These are phyloP conservation scores for Boletus pseudo-olivaceus DNA, from an alignment of 768 basidiomycete species.

Conservation along the genomic window DNA sequence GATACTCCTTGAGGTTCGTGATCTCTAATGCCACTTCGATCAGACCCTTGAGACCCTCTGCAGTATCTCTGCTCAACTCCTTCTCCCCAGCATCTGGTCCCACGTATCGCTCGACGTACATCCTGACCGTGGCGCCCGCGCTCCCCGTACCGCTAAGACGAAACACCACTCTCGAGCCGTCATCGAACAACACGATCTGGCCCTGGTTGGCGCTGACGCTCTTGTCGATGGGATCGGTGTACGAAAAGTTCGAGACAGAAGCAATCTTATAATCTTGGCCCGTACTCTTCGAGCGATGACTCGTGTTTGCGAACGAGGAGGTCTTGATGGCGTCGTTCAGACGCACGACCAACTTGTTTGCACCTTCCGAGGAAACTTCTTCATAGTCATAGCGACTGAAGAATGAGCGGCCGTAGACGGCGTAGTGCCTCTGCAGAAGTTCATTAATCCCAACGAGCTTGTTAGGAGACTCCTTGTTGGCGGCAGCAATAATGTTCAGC, in stretches of 20 bases:
- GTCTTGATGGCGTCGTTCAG: slow-evolving; percentile 69
- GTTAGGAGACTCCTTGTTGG: slow-evolving; percentile 70
- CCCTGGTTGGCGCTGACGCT: slow-evolving; percentile 95
- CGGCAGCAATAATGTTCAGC: slow-evolving; percentile 95
- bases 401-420: slow-evolving; percentile 93
- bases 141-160: slow-evolving; percentile 95
- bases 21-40: slow-evolving; percentile 92
- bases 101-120: slow-evolving; percentile 95
- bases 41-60: slow-evolving; percentile 88
- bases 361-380: slow-evolving; percentile 89
- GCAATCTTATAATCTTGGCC: slow-evolving; percentile 73
- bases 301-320: slow-evolving; percentile 63
- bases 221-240: slow-evolving; percentile 97
- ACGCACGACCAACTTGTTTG: slow-evolving; percentile 77
- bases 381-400: slow-evolving; percentile 99
- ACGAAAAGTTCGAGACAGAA: slow-evolving; percentile 83
- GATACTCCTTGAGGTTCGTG: slow-evolving; percentile 80
- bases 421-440: slow-evolving; percentile 82
- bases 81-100: slow-evolving; percentile 62
- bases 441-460: slow-evolving; percentile 89
- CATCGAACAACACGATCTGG: slow-evolving; percentile 85
- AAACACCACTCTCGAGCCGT: slow-evolving; percentile 94
- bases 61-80: slow-evolving; percentile 71
- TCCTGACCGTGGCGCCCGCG: slow-evolving; percentile 90
- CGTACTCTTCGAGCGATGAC: slow-evolving; percentile 64